Base-by-base conservation (phyloP, 2,329 filamentous ascomycete species). In the Alternaria sp. region DNA sequence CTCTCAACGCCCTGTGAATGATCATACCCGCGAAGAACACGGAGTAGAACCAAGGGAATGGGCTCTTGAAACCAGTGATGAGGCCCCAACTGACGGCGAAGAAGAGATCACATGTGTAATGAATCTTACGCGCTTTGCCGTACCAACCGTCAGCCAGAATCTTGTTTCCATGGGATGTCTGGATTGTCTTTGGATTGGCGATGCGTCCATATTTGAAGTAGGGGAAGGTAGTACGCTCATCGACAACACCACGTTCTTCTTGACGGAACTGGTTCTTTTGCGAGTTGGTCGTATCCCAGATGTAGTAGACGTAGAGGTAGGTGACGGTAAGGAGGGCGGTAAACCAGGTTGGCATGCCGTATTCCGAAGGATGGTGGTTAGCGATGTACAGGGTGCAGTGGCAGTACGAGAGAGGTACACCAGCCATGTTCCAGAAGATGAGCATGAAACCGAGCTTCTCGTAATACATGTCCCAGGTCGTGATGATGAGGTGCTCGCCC, bases 401-500 rank as follows among this genome's bases (percentile, higher is more conserved):
- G 83, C 93, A 96, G 85, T 97, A 97, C 55, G 89, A 93, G 53
- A 97, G 85, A 14, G 93, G 93, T 26, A 97, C 93, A 68, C 93
- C 93, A 47, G 93, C 93, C 77, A 97, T 84, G 81, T 97, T 97
- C 93, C 93, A 97, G 87, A 97, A 97, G 79, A 96, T 96, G 68
- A 97, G 87, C 93, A 97, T 97, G 84, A 97, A 97, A 53, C 93
- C 93, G 88, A 92, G 94, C 82, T 97, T 97, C 84, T 97, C 93
- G 72, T 93, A 94, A 84, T 96, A 96, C 90, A 97, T 96, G 74
- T 97, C 93, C 90, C 93, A 97, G 51, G 92, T 95, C 8, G 91
- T 91, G 60, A 93, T 87, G 78, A 97, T 97, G 76, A 93, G 87
- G 80, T 97, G 92, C 81, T 97, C 93, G 48, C 91, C 94, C 83